These are phyloP conservation scores for Saccharomyces eubayanus DNA, from an alignment of 805 yeast genomes.

Conservation along the genomic window DNA sequence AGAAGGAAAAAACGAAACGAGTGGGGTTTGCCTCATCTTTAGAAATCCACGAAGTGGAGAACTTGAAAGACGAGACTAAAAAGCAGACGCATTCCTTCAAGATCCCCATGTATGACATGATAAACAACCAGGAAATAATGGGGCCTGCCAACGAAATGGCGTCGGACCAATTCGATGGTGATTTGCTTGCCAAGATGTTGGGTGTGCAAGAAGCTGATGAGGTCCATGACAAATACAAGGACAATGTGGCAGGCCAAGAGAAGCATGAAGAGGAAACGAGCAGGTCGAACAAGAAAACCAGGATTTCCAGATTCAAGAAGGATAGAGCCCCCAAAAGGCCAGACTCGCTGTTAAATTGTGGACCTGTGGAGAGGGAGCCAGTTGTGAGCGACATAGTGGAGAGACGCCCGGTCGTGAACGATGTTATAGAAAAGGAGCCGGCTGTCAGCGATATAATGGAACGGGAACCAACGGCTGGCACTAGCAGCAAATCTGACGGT, in stretches of 20 bases:
- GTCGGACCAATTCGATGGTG: conserved; percentile 25
- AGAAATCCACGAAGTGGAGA: conserved; percentile 30
- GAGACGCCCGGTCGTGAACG: conserved; percentile 1
- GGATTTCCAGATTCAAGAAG: conserved; percentile 27
- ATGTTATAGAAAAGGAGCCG: conserved; percentile 3
- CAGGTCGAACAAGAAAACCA: conserved; percentile 9
- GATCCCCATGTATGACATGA: background rate
- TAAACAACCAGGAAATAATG: background rate
- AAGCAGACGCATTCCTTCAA: conserved; percentile 22
- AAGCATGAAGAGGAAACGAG: background rate
- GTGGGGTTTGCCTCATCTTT: conserved; percentile 29
- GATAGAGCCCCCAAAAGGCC: conserved; percentile 11
- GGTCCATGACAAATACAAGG: conserved; percentile 22
- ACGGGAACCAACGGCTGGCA: background rate
- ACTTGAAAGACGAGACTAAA: conserved; percentile 26
- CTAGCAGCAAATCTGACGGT: conserved; percentile 1
- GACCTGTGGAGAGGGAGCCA: background rate
- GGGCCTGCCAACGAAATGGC: background rate
- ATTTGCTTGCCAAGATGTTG: conserved; percentile 25
- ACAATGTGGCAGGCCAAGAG: conserved; percentile 5
- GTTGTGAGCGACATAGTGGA: conserved; percentile 5
- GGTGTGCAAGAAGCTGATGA: conserved; percentile 29
- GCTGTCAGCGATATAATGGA: conserved; percentile 6
- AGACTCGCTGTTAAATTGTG: background rate
- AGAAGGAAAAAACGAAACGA: conserved; percentile 16